Base-by-base conservation (phyloP, 2,329 filamentous ascomycete species). In the Paraphoma sp. region DNA sequence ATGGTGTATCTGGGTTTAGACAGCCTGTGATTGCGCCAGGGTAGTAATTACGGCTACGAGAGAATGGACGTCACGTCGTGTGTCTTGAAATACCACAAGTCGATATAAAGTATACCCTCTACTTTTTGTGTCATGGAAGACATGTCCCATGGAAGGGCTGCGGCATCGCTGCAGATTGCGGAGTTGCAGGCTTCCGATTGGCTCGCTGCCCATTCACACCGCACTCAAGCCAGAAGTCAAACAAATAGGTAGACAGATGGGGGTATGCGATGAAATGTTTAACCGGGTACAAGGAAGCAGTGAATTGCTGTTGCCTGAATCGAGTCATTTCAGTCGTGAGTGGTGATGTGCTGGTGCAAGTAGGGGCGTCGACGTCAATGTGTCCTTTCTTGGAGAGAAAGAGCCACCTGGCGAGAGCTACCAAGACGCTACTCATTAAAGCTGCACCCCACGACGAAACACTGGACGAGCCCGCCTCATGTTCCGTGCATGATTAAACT, bases 341-440 rank as follows among this genome's bases (percentile, higher is more conserved):
- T 23, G 56, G 51, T 60, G 59, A 47, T 50, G 60, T 53, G 51
- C 23, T 36, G 41, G 42, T 46, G 23, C 23, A 23, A 23, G 67
- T 58, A 57, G 62, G 48, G 49, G 56, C 57, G 55, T 46, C 56
- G 58, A 55, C 41, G 68, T 67, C 68, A 71, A 73, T 63, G 61
- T 74, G 71, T 62, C 71, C 70, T 73, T 60, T 73, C 54, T 56
- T 59, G 54, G 5, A 23, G 2, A 23, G 23, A 66, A 71, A 67
- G 60, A 64, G 67, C 67, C 69, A 73, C 60, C 59, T 72, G 65
- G 67, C 67, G 67, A 63, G 54, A 70, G 64, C 63, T 69, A 50
- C 33, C 33, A 36, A 10, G 23, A 6, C 33, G 33, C 33, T 54
- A 18, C 50, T 57, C 60, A 66, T 68, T 63, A 65, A 64, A 66